These are phyloP conservation scores for Pseudopyrenochaeta lycopersici DNA, from an alignment of 2,329 filamentous ascomycete genomes.

Conservation along the genomic window DNA sequence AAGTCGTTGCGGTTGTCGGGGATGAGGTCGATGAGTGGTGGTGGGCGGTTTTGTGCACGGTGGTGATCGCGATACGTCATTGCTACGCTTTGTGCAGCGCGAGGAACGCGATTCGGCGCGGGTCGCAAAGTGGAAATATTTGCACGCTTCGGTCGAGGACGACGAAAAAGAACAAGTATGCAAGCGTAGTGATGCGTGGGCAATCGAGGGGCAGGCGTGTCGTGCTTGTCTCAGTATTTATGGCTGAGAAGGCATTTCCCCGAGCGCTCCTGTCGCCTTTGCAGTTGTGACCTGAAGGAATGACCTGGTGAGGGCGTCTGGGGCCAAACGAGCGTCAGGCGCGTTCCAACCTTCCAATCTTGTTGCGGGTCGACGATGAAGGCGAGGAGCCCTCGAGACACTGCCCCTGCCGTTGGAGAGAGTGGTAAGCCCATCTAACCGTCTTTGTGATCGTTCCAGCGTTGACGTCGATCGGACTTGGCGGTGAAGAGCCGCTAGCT, in stretches of 20 bases:
- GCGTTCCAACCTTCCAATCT: not conserved
- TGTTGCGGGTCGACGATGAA: not conserved
- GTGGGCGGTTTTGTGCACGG: conserved; percentile 21
- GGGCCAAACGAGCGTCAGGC: not conserved
- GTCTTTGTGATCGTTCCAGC: not conserved
- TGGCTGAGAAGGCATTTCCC: conserved; percentile 1
- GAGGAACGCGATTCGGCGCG: conserved; percentile 3
- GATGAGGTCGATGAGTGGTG: conserved; percentile 43
- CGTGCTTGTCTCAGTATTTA: not conserved
- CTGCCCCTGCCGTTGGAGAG: conserved; percentile 8
- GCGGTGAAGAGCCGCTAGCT: too few relatives aligned
- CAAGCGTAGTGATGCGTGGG: not conserved
- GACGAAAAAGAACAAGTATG: not conserved
- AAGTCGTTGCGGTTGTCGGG: conserved; percentile 34
- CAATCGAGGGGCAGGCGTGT: not conserved
- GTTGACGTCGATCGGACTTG: too few relatives aligned
- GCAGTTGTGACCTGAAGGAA: not conserved
- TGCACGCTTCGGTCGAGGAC: not conserved
- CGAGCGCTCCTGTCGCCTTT: conserved; percentile 1
- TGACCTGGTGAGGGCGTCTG: not conserved
- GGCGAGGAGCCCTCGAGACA: conserved; percentile 2
- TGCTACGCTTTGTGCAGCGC: not conserved
- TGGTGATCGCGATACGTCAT: conserved; percentile 39
- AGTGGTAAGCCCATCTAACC: conserved; percentile 9
- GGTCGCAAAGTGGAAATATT: not conserved